Evolutionary conservation across 441 rosid species (phyloP).

Genomic region (Metrosideros polymorpha): DNA sequence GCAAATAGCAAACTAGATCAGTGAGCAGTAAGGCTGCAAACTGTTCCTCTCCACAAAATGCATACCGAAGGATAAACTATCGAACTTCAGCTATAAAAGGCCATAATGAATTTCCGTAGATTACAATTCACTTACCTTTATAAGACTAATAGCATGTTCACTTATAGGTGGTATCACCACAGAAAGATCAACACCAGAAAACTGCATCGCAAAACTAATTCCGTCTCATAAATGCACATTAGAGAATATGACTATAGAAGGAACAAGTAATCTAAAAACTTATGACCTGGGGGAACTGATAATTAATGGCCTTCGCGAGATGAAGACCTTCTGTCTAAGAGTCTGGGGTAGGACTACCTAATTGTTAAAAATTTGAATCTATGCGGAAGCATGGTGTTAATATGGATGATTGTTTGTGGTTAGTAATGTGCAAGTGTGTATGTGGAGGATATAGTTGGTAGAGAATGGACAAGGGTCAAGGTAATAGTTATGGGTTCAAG

Average conservation of each 20-base stretch:
- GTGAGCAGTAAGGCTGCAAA: not conserved
- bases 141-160: slow-evolving; percentile 62
- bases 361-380: too few relatives aligned
- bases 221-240: not conserved
- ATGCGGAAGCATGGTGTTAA: too few relatives aligned
- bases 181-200: slow-evolving; percentile 51
- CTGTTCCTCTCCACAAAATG: not conserved
- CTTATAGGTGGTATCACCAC: slow-evolving; percentile 62
- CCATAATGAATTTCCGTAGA: not conserved
- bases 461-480: too few relatives aligned
- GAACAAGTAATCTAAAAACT: not conserved
- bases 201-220: slow-evolving; percentile 25
- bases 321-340: slow-evolving; percentile 82
- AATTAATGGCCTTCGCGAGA: slow-evolving; percentile 72
- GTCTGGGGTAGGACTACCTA: slow-evolving; percentile 72
- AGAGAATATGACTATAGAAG: not conserved
- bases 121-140: slow-evolving; percentile 27
- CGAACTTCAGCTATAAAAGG: not conserved
- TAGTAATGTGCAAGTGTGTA: too few relatives aligned
- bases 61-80: not conserved
- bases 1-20: not conserved
- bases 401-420: too few relatives aligned
- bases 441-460: too few relatives aligned
- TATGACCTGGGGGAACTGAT: slow-evolving; percentile 68
- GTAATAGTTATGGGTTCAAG: too few relatives aligned